These are phyloP conservation scores for Hemisphaericaspora nanyangensis DNA, from an alignment of 805 yeast genomes.

Conservation along the genomic window DNA sequence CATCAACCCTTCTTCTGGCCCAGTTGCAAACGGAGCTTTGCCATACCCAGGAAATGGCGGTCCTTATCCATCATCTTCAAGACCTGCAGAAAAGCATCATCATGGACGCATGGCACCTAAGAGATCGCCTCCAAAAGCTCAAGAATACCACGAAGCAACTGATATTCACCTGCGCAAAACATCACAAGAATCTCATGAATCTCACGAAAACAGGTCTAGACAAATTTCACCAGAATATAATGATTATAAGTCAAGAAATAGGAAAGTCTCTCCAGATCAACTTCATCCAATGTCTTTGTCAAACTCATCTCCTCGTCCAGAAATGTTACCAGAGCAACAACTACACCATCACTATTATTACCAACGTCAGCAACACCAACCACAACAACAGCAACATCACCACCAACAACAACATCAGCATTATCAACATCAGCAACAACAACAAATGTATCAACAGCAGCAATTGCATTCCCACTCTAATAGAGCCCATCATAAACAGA, in stretches of 20 bases:
- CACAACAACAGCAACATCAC: neutral
- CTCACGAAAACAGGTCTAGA: too few relatives aligned
- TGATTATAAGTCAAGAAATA: conserved; percentile 2
- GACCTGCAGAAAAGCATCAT: neutral
- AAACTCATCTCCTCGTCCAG: neutral
- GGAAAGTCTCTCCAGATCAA: neutral
- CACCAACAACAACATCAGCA: neutral
- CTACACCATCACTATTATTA: neutral
- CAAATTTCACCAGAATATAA: neutral
- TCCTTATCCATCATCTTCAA: neutral
- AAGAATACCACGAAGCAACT: neutral
- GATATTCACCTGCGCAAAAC: too few relatives aligned
- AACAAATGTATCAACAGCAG: conserved; percentile 3
- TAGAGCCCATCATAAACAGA: conserved; percentile 3
- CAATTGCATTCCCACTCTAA: conserved; percentile 4
- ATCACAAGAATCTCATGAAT: too few relatives aligned
- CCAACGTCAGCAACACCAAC: conserved; percentile 5
- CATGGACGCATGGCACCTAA: too few relatives aligned
- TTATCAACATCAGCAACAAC: conserved; percentile 4
- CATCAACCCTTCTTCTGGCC: neutral
- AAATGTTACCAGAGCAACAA: neutral
- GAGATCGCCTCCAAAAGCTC: neutral
- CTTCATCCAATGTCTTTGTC: neutral
- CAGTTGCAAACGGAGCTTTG: neutral
- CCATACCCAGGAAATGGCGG: neutral